Conservation (phyloP, 2,329 filamentous ascomycete genomes). For the Colletotrichum trifolii region DNA sequence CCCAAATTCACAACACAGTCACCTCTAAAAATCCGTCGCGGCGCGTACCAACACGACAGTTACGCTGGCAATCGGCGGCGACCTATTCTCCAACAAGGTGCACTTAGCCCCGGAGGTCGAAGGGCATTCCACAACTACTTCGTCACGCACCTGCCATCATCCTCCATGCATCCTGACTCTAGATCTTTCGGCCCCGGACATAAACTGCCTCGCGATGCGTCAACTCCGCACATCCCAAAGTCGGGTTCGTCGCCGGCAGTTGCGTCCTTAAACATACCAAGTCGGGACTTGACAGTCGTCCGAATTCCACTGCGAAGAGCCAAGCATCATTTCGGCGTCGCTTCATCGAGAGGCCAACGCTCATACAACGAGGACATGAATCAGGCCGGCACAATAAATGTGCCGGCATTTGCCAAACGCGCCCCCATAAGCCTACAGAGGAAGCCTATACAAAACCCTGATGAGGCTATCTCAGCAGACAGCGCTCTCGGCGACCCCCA, state of each 20-base stretch:
- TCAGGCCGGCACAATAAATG: conserved; percentile 91
- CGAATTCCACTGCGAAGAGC: conserved; percentile 92
- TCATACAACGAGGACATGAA: conserved; percentile 94
- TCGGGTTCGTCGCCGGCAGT: conserved; percentile 66
- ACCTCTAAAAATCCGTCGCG: background rate
- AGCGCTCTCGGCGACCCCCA: conserved; percentile 89
- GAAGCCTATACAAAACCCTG: conserved; percentile 58
- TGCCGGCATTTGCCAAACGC: conserved; percentile 91
- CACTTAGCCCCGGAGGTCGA: conserved; percentile 38
- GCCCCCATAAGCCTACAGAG: conserved; percentile 72
- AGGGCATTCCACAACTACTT: conserved; percentile 93
- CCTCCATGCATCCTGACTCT: conserved; percentile 90
- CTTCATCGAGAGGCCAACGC: conserved; percentile 81
- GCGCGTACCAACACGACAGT: background rate
- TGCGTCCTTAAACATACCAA: conserved; percentile 68
- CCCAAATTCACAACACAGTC: too few relatives aligned
- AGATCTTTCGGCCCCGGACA: conserved; percentile 76
- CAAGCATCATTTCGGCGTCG: conserved; percentile 94
- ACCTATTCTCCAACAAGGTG: background rate
- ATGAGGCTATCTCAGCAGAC: conserved; percentile 76
- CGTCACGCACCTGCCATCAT: conserved; percentile 93
- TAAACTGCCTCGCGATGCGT: conserved; percentile 87
- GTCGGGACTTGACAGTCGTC: conserved; percentile 88
- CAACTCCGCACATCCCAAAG: conserved; percentile 76
- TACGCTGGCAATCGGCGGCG: background rate